phyloP scores from a whole-genome alignment of 2,329 filamentous ascomycete species.

The Neofusicoccum cordaticola region DNA sequence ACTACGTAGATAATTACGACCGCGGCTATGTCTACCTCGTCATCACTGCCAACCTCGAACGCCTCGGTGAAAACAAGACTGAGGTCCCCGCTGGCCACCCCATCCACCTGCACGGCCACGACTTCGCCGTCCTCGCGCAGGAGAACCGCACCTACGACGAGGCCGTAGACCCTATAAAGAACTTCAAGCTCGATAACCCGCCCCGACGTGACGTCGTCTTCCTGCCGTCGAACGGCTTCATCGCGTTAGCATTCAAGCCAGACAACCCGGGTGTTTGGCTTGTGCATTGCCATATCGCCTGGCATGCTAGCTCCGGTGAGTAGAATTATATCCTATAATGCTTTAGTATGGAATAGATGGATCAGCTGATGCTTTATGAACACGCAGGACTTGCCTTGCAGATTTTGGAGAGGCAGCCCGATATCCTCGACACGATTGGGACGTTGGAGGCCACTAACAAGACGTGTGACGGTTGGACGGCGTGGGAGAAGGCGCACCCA shows the following conservation, averaged over 20 bases:
- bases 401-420: constrained; percentile 29
- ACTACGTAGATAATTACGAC: constrained; percentile 18
- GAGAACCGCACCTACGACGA: constrained; percentile 40
- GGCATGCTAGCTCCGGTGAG: constrained; percentile 31
- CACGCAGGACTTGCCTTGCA: constrained; percentile 31
- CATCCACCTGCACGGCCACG: constrained; percentile 28
- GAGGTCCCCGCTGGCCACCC: constrained; percentile 26
- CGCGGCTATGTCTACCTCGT: constrained; percentile 29
- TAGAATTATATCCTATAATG: no score
- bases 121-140: constrained; percentile 28
- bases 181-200: constrained; percentile 42
- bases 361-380: no score
- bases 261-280: constrained; percentile 39
- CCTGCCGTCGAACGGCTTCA: constrained; percentile 22
- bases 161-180: constrained; percentile 35
- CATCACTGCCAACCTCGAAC: constrained; percentile 22
- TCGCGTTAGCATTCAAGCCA: constrained; percentile 35
- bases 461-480: constrained; percentile 5
- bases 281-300: constrained; percentile 39
- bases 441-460: constrained; percentile 3
- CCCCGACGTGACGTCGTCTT: no score
- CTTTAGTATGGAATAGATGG: not conserved
- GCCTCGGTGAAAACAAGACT: constrained; percentile 12
- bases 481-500: constrained; percentile 6
- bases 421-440: constrained; percentile 22